Base-by-base conservation (phyloP, 768 basidiomycete genomes). In the Russula emetica region DNA sequence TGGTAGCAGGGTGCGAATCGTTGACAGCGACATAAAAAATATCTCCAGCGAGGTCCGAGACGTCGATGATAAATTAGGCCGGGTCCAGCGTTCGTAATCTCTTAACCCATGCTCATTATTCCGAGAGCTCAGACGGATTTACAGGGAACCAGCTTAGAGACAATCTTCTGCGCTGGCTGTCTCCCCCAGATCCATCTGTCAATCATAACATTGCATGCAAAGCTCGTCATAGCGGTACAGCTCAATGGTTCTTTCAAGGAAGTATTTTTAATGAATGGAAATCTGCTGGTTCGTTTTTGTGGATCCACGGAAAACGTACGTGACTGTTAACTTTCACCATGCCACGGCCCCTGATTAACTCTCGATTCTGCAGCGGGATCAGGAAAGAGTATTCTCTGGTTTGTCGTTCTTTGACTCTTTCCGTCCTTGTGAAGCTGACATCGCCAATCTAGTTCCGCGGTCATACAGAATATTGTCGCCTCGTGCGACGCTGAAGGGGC, bases 361-460 rank as follows among this genome's bases (percentile, higher is more conserved):
- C 6, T 22, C 7, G 9, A 13, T 10, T 16, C 16, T 30, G 13
- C 20, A 62, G 61, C 61, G 34, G 61, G 61, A 3, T 49, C 61
- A 0, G 55, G 62, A 13, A 63, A 58, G 18, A 63, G 36, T 30
- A 24, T 63, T 5, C 11, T 63, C 20, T 57, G 62, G 62, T 63
- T 32, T 4, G 62, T 26, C n/a, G 2, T 22, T 22, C 8, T n/a
- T 3, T 6, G 2, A 10, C 16, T 13, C 1, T 22, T 36, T 13
- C 20, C 20, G 18, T 30, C 30, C 30, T 5, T 30, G 30, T 30
- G 6, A 30, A 7, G 13, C 14, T 50, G 26, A 50, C 5, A 20
- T 38, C 0, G 1, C n/a, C 24, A 13, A 14, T 14, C 5, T 2
- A 57, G 61, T 10, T 62, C 54, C 18, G 28, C 61, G 16, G 44